Conservation (phyloP, 208 protist species). For the Leptomonas seymouri region DNA sequence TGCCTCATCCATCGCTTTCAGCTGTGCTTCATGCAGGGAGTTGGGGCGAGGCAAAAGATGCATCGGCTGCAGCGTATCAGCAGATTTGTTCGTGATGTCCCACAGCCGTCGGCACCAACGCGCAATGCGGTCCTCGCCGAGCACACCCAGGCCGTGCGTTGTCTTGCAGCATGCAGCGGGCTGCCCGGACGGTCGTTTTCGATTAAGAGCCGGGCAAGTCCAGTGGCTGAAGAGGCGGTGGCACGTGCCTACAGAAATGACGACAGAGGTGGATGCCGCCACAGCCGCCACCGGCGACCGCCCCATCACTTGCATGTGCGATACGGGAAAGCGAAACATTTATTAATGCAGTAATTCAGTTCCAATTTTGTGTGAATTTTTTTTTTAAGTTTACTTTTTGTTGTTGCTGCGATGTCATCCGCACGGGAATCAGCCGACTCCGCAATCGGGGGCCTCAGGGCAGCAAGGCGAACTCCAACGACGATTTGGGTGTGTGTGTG, state of each 20-base stretch:
- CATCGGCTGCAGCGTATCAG: background rate
- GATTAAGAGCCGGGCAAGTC: background rate
- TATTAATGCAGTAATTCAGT: too few species aligned
- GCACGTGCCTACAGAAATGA: background rate
- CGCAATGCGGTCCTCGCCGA: constrained; percentile 61
- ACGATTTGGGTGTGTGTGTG: too few species aligned
- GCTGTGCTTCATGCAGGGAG: constrained; percentile 18
- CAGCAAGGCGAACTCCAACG: too few species aligned
- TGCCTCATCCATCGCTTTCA: background rate
- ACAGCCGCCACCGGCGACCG: background rate
- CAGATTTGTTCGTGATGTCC: constrained; percentile 39
- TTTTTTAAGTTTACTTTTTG: background rate
- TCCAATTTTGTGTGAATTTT: too few species aligned
- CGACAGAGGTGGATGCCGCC: background rate
- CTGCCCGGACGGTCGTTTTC: background rate
- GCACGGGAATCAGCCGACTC: too few species aligned
- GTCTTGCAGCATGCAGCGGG: background rate
- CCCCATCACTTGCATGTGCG: background rate
- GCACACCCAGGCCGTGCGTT: constrained; percentile 1
- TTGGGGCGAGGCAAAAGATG: constrained; percentile 14
- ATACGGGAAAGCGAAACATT: constrained; percentile 12
- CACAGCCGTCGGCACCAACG: constrained; percentile 77
- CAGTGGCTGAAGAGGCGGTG: background rate
- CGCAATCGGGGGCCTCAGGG: too few species aligned
- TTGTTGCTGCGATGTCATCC: too few species aligned